Base-by-base conservation (phyloP, 129 eudicot genomes). In the Scalesia atractyloides region DNA sequence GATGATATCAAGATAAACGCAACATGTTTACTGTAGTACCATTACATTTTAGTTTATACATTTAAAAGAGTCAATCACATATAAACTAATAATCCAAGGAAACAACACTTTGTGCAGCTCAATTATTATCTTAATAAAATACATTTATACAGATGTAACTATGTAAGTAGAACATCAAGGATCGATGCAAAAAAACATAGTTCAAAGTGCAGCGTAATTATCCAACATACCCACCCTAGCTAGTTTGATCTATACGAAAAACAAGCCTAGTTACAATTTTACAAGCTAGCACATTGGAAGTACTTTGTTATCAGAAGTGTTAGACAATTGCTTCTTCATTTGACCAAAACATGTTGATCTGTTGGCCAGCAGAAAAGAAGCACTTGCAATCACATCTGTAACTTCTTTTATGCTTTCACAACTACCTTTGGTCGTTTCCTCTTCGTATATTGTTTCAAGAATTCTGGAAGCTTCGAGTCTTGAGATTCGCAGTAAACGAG, bases 401-500 rank as follows among this genome's bases (percentile, higher is more conserved):
- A 61, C 70, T 22, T 13, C 76, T 43, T 22, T 66, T 8, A 59
- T 19, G 59, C 56, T 16, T 60, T 62, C 76, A 62, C 41, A 24
- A 39, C 43, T 4, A 9, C 36, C 5, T 5, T 0, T 20, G 5
- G 39, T 3, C 20, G 47, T 24, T 50, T 69, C 76, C 26, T 70
- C 82, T 62, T 78, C 77, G 18, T 62, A 16, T n/a, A 78, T 78
- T 16, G 82, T 78, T 52, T 78, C 76, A 3, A 67, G 41, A 49
- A 36, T 63, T 18, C 6, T 61, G 6, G 56, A 70, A 41, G 56
- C 49, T 63, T 63, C 59, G 16, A 70, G 72, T 63, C 50, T 64
- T 9, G 77, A 52, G 37, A 78, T 52, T 2, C 15, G 60, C 59
- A 70, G 50, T 43, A 67, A 30, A 3, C 30, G 50, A 8, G 82